These are phyloP conservation scores for Persicaria tinctoria DNA, from an alignment of 148 eudicot species.

Conservation along the genomic window DNA sequence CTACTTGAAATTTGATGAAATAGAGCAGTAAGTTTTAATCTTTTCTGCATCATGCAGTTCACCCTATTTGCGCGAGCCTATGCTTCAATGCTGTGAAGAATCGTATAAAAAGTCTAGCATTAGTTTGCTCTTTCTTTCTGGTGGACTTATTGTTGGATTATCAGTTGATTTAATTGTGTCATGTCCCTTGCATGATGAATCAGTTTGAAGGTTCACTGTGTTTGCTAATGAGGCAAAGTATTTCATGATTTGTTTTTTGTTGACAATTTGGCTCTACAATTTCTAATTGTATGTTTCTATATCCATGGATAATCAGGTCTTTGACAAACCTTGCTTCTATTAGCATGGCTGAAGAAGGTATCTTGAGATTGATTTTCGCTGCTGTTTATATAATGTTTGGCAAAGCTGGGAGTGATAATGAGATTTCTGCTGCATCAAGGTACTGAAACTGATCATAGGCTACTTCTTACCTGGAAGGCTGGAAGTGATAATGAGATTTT, in stretches of 20 bases:
- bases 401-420: constrained; percentile 58
- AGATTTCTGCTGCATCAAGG: constrained; percentile 78
- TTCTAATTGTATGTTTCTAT: constrained; percentile 16
- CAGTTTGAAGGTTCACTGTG: not conserved
- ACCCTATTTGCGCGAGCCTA: not conserved
- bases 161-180: not conserved
- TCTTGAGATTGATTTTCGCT: constrained; percentile 68
- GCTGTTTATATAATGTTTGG: constrained; percentile 58
- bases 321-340: constrained; percentile 66
- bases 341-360: constrained; percentile 85
- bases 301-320: constrained; percentile 43
- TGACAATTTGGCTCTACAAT: not conserved
- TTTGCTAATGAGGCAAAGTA: not conserved
- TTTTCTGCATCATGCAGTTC: constrained; percentile 2
- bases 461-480: not conserved
- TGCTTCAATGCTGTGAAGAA: not conserved
- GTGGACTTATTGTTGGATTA: not conserved
- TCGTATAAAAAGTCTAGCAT: not conserved
- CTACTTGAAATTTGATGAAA: constrained; percentile 75
- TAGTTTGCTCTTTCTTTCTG: too few relatives aligned
- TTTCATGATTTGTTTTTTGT: not conserved
- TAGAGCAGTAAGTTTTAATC: constrained; percentile 60
- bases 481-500: not conserved
- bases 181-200: not conserved
- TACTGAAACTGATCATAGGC: constrained; percentile 20